Evolutionary conservation across 805 yeast genomes (phyloP), one percentile per base, ranked within the genome.

Genomic region (Lipomyces japonicus): DNA sequence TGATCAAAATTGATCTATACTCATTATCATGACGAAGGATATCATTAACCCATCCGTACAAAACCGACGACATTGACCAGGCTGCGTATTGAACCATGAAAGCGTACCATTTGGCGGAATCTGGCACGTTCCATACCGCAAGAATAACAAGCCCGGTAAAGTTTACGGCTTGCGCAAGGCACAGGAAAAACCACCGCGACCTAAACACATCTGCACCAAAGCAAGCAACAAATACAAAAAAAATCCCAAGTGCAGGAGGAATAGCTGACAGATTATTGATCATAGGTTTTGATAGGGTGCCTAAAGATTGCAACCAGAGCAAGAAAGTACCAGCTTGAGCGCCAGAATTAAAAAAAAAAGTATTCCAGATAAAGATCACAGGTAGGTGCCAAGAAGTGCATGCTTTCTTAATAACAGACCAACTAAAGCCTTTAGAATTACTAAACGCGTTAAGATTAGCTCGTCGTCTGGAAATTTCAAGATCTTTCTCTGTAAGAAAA

Each of bases 31-130:
- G 70, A 41, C 82, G 71, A 47, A 79, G 75, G 35, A 79, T 78
- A 63, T 77, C 82, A 55, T 77, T 77, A 45, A 74, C 75, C 81
- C 82, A 79, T 16, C 79, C 72, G 61, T 79, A 80, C n/a, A 78
- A 63, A 0, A 76, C 79, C 0, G 83, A 79, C 1, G 84, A 81
- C 74, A 75, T 75, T 9, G 82, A 78, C 77, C 80, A 75, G 5
- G 81, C 81, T 49, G 75, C 72, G 62, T 77, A 79, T 52, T 75
- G 80, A 37, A 79, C 63, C 60, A 77, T 71, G 65, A 72, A 80
- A 1, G 81, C 84, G 66, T 77, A 79, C 81, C 82, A 78, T 59
- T 77, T 79, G 4, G 79, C 80, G 7, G 71, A 58, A 56, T 76
- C 77, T 1, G 76, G 71, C 6, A 80, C 77, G 42, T 74, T 42